phyloP scores from a whole-genome alignment of 345 rosid genomes.

The Iberis pinnata region DNA sequence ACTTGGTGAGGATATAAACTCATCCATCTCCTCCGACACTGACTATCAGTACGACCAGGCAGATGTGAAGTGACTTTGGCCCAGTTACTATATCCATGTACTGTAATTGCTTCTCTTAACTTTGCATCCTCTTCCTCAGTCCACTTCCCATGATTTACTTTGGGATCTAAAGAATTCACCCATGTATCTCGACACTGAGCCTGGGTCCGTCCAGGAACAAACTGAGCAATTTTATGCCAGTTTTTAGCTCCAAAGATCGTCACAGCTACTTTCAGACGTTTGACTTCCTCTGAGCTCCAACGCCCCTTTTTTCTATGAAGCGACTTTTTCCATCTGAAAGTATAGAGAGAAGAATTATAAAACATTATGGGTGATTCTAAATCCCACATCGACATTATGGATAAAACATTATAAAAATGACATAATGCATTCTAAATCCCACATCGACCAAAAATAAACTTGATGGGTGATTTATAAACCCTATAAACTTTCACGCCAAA shows the following conservation, averaged over 20 bases:
- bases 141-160: slow-evolving; percentile 53
- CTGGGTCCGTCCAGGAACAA: slow-evolving; percentile 78
- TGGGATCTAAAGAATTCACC: slow-evolving; percentile 75
- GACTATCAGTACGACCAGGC: slow-evolving; percentile 71
- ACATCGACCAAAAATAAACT: slow-evolving; percentile 15
- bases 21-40: slow-evolving; percentile 91
- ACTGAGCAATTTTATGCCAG: slow-evolving; percentile 71
- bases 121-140: slow-evolving; percentile 67
- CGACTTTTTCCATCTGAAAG: slow-evolving; percentile 70
- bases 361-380: too few species aligned
- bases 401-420: too few species aligned
- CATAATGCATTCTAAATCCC: too few species aligned
- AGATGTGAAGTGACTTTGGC: slow-evolving; percentile 58
- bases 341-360: slow-evolving; percentile 2
- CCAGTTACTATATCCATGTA: slow-evolving; percentile 61
- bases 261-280: slow-evolving; percentile 68
- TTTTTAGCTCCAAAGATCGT: slow-evolving; percentile 71
- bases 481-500: slow-evolving; percentile 11
- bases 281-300: slow-evolving; percentile 62
- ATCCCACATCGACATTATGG: neutral
- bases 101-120: slow-evolving; percentile 53
- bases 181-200: slow-evolving; percentile 90
- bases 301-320: slow-evolving; percentile 56
- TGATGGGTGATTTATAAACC: slow-evolving; percentile 3
- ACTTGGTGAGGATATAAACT: slow-evolving; percentile 54